Percentiles rank a stretch among this genome's conserved stretches.
Conservation (phyloP, 2,329 filamentous ascomycete species). For the Zymoseptoria tritici region DNA sequence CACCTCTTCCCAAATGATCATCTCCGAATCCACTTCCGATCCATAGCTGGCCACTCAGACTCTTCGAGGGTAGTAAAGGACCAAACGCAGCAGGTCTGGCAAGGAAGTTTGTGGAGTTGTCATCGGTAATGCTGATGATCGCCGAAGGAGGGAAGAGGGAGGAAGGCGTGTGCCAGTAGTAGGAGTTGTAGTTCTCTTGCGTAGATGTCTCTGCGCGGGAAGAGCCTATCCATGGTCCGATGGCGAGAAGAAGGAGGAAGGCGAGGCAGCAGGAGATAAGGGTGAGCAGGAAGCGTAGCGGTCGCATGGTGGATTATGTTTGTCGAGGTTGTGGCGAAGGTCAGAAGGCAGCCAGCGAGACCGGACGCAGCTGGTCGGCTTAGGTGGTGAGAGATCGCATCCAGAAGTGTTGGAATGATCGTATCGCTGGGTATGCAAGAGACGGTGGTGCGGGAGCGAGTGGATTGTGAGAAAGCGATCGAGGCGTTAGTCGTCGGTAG, state of each 20-base stretch:
- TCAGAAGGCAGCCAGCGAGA: not conserved
- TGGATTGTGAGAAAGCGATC: not conserved
- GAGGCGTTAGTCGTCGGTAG: not conserved
- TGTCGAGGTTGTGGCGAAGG: not conserved
- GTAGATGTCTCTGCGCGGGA: slow-evolving; percentile 12
- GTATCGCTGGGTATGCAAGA: slow-evolving; percentile 1
- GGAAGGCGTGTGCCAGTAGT: slow-evolving; percentile 54
- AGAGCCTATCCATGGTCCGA: slow-evolving; percentile 24
- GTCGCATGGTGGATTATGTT: slow-evolving; percentile 30
- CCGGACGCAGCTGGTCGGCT: not conserved
- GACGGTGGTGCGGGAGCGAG: not conserved
- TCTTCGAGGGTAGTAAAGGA: slow-evolving; percentile 63
- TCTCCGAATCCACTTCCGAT: slow-evolving; percentile 87
- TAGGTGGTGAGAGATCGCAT: not conserved
- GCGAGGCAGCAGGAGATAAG: slow-evolving; percentile 37
- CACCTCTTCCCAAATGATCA: slow-evolving; percentile 57
- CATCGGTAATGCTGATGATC: slow-evolving; percentile 90
- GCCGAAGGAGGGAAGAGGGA: slow-evolving; percentile 92
- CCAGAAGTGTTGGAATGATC: not conserved
- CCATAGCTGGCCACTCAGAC: slow-evolving; percentile 86
- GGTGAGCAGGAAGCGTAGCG: slow-evolving; percentile 36
- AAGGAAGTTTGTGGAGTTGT: slow-evolving; percentile 95
- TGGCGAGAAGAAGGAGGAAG: slow-evolving; percentile 38
- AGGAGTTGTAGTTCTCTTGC: slow-evolving; percentile 23
- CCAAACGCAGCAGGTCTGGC: slow-evolving; percentile 91